Conservation (phyloP, 805 yeast genomes). For the Ogataea angusta region DNA sequence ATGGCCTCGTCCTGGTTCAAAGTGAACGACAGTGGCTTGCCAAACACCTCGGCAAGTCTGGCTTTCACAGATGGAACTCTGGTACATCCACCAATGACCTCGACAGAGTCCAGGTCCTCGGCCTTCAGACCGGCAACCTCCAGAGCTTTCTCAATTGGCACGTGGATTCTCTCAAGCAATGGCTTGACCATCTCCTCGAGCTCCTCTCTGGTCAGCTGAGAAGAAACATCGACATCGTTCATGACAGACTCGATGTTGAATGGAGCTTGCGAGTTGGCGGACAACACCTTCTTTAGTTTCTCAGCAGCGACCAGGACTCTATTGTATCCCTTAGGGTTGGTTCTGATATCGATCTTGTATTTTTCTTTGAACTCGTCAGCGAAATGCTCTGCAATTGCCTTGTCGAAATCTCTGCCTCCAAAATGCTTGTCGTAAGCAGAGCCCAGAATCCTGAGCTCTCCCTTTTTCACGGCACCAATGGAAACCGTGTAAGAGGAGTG, state of each 20-base stretch:
- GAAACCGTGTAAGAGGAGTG: slow-evolving; percentile 92
- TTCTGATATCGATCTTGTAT: slow-evolving; percentile 88
- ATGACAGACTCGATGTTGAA: slow-evolving; percentile 93
- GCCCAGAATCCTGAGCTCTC: slow-evolving; percentile 91
- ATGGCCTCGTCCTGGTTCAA: slow-evolving; percentile 99
- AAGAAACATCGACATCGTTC: slow-evolving; percentile 94
- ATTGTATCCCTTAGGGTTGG: slow-evolving; percentile 92
- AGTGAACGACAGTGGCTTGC: slow-evolving; percentile 85
- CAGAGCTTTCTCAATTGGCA: slow-evolving; percentile 80
- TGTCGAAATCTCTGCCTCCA: slow-evolving; percentile 97
- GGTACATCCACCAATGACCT: slow-evolving; percentile 96
- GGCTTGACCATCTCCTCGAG: slow-evolving; percentile 88
- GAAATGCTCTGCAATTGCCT: slow-evolving; percentile 90
- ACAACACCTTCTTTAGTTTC: slow-evolving; percentile 89
- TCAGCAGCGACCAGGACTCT: slow-evolving; percentile 92
- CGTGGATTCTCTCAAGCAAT: slow-evolving; percentile 67
- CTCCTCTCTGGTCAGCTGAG: slow-evolving; percentile 85
- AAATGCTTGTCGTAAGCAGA: slow-evolving; percentile 92
- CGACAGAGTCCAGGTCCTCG: slow-evolving; percentile 83
- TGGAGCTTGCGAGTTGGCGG: slow-evolving; percentile 95
- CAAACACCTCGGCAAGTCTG: slow-evolving; percentile 73
- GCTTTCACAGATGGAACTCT: slow-evolving; percentile 94
- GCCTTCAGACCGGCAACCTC: slow-evolving; percentile 69
- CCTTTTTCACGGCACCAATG: slow-evolving; percentile 88
- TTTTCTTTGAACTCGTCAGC: slow-evolving; percentile 88